Conservation (phyloP, 2,329 filamentous ascomycete species). For the Myriosclerotinia curreyana region DNA sequence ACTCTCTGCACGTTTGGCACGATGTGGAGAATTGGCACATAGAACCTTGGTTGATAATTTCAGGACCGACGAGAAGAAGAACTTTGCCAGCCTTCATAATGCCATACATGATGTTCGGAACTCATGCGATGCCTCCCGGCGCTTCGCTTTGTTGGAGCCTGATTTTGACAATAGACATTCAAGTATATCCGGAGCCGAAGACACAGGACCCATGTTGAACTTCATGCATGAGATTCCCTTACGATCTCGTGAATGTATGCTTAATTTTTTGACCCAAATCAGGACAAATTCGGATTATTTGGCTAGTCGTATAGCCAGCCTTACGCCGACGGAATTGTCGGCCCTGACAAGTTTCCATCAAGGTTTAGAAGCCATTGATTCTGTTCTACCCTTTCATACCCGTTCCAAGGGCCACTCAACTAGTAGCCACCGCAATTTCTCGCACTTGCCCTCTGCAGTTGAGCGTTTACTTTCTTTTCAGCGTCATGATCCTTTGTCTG, state of each 20-base stretch:
- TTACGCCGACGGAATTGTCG: conserved; percentile 73
- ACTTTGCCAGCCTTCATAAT: conserved; percentile 71
- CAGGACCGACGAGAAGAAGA: conserved; percentile 73
- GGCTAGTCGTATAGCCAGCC: conserved; percentile 72
- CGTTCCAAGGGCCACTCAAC: conserved; percentile 46
- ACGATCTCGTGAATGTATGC: conserved; percentile 69
- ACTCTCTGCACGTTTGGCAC: conserved; percentile 68
- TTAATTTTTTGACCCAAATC: conserved; percentile 77
- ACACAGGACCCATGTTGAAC: conserved; percentile 46
- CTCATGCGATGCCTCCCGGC: conserved; percentile 69
- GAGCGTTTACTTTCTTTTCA: conserved; percentile 86
- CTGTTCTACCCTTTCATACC: conserved; percentile 70
- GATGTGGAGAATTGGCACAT: conserved; percentile 71
- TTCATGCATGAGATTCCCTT: conserved; percentile 73
- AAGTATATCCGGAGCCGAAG: conserved; percentile 40
- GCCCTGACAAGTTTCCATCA: conserved; percentile 76
- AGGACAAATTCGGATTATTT: conserved; percentile 86
- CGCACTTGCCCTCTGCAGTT: conserved; percentile 60
- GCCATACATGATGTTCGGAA: conserved; percentile 76
- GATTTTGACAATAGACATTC: conserved; percentile 58
- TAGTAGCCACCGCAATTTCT: conserved; percentile 47
- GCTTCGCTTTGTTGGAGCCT: conserved; percentile 68
- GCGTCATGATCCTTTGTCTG: conserved; percentile 79
- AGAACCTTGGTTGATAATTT: conserved; percentile 76
- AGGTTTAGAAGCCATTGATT: conserved; percentile 76